Conservation (phyloP, 2,329 filamentous ascomycete genomes). For the Sclerotinia sclerotiorum region DNA sequence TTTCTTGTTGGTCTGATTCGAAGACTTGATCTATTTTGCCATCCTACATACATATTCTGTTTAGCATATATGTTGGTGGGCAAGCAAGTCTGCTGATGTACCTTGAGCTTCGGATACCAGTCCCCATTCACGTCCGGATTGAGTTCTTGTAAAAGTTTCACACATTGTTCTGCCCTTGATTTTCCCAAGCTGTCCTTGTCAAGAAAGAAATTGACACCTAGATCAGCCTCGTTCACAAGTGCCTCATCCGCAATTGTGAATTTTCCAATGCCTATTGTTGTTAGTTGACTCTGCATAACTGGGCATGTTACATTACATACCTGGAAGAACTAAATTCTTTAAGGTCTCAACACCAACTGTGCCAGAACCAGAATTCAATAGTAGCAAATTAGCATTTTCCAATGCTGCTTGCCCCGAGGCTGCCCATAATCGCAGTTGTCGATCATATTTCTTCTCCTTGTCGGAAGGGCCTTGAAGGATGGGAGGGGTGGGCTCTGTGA, state of each 20-base stretch:
- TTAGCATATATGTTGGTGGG: background rate
- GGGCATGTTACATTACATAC: constrained; percentile 44
- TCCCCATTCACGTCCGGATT: constrained; percentile 88
- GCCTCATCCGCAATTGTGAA: constrained; percentile 89
- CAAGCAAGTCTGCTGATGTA: constrained; percentile 28
- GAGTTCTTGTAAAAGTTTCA: constrained; percentile 76
- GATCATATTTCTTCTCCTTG: constrained; percentile 81
- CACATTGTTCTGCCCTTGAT: constrained; percentile 74
- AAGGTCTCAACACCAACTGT: constrained; percentile 86
- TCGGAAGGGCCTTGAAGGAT: constrained; percentile 54
- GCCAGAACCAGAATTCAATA: constrained; percentile 84
- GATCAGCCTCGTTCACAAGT: constrained; percentile 73
- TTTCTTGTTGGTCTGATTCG: constrained; percentile 36
- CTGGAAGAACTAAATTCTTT: constrained; percentile 95
- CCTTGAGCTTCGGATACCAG: constrained; percentile 57
- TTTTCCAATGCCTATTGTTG: constrained; percentile 68
- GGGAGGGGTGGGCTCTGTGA: constrained; percentile 43
- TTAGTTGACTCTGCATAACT: constrained; percentile 22
- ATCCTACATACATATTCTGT: background rate
- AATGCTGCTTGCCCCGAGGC: constrained; percentile 86
- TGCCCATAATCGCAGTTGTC: constrained; percentile 93
- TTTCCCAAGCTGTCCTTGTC: constrained; percentile 75
- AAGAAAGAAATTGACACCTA: constrained; percentile 97
- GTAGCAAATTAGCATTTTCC: constrained; percentile 85
- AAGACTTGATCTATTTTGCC: constrained; percentile 34